phyloP scores from a whole-genome alignment of 768 basidiomycete genomes.

The Mrakia frigida region DNA sequence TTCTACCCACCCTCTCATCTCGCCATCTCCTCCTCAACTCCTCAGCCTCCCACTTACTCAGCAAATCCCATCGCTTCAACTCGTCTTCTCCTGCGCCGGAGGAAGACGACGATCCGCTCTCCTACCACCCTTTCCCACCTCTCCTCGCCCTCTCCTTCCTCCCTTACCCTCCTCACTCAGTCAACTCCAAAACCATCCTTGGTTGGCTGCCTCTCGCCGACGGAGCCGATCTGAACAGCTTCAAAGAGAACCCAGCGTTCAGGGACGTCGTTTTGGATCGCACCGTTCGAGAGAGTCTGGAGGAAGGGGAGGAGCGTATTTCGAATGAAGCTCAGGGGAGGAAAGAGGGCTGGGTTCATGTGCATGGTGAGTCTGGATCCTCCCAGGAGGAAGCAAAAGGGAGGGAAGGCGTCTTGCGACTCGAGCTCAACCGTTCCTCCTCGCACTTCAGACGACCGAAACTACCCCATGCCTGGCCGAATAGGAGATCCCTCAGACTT shows the following conservation, averaged over 20 bases:
- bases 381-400: not conserved
- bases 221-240: constrained; percentile 2
- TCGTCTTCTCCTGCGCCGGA: not conserved
- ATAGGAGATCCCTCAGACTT: constrained; percentile 25
- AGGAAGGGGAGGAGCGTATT: constrained; percentile 28
- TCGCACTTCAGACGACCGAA: constrained; percentile 26
- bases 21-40: not conserved
- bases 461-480: constrained; percentile 21
- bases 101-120: constrained; percentile 17
- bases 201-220: constrained; percentile 23
- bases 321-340: constrained; percentile 21
- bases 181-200: constrained; percentile 11
- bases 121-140: constrained; percentile 23
- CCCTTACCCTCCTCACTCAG: not conserved
- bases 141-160: constrained; percentile 27
- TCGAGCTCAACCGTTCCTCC: not conserved
- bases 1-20: not conserved
- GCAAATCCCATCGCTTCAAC: not conserved
- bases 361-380: constrained; percentile 14
- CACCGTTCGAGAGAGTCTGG: constrained; percentile 12
- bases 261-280: not conserved
- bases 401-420: not conserved
- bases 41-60: not conserved
- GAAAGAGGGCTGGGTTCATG: constrained; percentile 23
- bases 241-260: constrained; percentile 25